Conservation (phyloP, 768 basidiomycete genomes). For the Boletus vinaceobasis region DNA sequence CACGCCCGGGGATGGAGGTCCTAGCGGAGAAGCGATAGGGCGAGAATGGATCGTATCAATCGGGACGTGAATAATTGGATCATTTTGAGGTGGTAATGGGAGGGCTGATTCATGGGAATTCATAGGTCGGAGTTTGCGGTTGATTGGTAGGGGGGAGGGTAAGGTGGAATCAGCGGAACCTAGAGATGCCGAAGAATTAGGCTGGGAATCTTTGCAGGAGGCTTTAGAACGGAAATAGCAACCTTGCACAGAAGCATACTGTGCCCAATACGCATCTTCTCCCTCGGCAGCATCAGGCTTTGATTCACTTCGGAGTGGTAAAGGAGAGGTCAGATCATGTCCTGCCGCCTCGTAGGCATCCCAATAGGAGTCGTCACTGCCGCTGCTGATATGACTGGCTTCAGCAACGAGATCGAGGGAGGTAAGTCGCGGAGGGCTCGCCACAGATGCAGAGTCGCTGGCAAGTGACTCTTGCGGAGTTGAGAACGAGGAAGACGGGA, state of each 20-base stretch:
- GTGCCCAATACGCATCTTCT: slow-evolving; percentile 76
- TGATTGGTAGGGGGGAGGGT: slow-evolving; percentile 44
- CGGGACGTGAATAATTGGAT: slow-evolving; percentile 12
- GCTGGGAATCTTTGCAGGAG: slow-evolving; percentile 1
- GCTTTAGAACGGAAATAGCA: slow-evolving; percentile 16
- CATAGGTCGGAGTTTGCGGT: slow-evolving; percentile 24
- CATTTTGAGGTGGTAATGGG: slow-evolving; percentile 5
- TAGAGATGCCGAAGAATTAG: slow-evolving; percentile 25
- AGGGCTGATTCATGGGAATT: not conserved
- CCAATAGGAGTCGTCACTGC: slow-evolving; percentile 62
- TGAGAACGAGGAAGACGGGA: slow-evolving; percentile 44
- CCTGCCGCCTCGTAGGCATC: slow-evolving; percentile 51
- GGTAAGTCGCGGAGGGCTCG: not conserved
- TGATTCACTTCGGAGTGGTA: slow-evolving; percentile 18
- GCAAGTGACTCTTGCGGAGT: slow-evolving; percentile 26
- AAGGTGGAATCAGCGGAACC: slow-evolving; percentile 72
- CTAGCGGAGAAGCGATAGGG: slow-evolving; percentile 3
- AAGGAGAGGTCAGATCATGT: slow-evolving; percentile 21
- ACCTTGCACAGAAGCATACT: slow-evolving; percentile 71
- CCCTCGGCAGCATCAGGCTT: slow-evolving; percentile 9
- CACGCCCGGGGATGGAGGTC: slow-evolving; percentile 26
- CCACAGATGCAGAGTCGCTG: slow-evolving; percentile 22
- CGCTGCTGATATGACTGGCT: slow-evolving; percentile 24
- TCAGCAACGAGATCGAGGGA: slow-evolving; percentile 1
- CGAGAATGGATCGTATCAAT: slow-evolving; percentile 18